These are phyloP conservation scores for Venturia pyrina DNA, from an alignment of 2,329 filamentous ascomycete species.

Conservation along the genomic window DNA sequence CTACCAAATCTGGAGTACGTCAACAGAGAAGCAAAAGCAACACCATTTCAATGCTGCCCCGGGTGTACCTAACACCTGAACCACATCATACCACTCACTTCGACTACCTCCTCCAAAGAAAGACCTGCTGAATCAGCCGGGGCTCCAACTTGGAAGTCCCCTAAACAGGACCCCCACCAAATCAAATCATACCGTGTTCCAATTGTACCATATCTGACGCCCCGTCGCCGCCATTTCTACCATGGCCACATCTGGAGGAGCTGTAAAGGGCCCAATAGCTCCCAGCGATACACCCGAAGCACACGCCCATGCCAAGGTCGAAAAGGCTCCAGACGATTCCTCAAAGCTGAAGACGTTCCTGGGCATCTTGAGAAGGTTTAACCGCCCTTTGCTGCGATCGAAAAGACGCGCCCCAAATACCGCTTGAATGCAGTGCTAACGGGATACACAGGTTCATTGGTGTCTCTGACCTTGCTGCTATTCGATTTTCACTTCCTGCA, in stretches of 20 bases:
- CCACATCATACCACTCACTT: too few species aligned
- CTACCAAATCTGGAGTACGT: too few species aligned
- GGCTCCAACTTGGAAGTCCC: too few species aligned
- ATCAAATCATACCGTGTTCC: too few species aligned
- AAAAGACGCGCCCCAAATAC: background rate
- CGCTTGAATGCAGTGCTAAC: background rate
- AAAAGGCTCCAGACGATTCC: slow-evolving; percentile 62
- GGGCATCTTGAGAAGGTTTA: slow-evolving; percentile 78
- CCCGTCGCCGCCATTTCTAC: background rate
- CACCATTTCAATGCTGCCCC: too few species aligned
- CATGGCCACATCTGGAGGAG: slow-evolving; percentile 1
- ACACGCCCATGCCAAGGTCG: slow-evolving; percentile 18
- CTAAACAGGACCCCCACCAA: too few species aligned
- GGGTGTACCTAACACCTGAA: too few species aligned
- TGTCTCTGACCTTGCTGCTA: slow-evolving; percentile 87
- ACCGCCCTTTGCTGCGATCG: background rate
- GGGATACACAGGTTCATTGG: slow-evolving; percentile 69
- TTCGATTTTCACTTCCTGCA: slow-evolving; percentile 90
- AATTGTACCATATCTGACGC: too few species aligned
- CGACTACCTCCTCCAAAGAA: too few species aligned
- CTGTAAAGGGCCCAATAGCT: background rate
- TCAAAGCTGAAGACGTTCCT: slow-evolving; percentile 87
- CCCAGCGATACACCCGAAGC: slow-evolving; percentile 7
- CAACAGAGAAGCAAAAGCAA: too few species aligned
- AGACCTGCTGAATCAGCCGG: too few species aligned